Evolutionary conservation across 2,329 filamentous ascomycete species (phyloP).

Genomic region (Epichloe gansuensis): DNA sequence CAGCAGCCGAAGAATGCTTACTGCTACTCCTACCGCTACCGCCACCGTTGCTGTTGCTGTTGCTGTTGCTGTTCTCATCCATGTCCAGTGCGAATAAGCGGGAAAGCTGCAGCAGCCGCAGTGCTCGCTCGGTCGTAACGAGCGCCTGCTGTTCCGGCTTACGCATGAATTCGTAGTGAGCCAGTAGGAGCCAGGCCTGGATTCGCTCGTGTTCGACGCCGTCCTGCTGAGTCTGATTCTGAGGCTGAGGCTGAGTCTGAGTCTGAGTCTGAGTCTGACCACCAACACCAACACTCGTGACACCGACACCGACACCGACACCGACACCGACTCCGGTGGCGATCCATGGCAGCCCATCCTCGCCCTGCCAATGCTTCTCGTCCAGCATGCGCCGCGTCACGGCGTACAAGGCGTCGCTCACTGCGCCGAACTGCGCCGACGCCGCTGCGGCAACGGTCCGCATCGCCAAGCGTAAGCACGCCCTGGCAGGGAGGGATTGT

Average conservation of each 20-base stretch:
- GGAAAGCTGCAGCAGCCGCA: background rate
- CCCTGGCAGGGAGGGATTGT: background rate
- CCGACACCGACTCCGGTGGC: background rate
- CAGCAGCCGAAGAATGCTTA: background rate
- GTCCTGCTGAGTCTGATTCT: background rate
- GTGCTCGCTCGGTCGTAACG: background rate
- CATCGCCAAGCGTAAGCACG: background rate
- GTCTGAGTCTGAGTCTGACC: too few relatives aligned
- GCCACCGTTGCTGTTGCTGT: background rate
- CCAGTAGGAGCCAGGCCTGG: background rate
- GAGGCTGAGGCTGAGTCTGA: background rate
- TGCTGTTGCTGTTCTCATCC: background rate
- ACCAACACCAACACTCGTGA: too few relatives aligned
- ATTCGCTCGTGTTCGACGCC: background rate
- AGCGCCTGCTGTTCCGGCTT: background rate
- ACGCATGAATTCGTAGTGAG: background rate
- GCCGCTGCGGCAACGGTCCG: background rate
- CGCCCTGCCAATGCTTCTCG: background rate
- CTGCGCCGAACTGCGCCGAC: background rate
- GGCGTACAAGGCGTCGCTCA: background rate
- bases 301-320: too few relatives aligned
- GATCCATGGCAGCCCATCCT: background rate
- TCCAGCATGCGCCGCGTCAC: background rate
- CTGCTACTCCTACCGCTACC: background rate
- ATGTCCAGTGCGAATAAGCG: background rate